Evolutionary conservation across 768 basidiomycete species (phyloP).

Genomic region (Amylocystis lapponica): DNA sequence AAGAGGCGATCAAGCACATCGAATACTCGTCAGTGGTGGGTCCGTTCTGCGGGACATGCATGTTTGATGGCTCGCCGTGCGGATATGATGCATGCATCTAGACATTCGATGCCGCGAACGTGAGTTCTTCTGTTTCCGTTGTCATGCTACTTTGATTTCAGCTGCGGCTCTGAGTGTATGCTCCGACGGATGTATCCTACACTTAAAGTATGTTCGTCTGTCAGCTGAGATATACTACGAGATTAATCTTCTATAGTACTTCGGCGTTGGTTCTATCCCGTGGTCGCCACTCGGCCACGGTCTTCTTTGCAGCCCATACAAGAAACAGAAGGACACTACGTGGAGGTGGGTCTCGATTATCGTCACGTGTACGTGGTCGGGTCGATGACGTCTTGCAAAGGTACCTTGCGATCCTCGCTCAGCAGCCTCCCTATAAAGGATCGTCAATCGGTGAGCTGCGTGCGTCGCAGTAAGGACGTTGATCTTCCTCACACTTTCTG

Average conservation of each 20-base stretch:
- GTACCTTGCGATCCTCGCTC: background rate
- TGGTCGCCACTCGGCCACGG: conserved; percentile 35
- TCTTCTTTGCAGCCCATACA: conserved; percentile 20
- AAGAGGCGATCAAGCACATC: conserved; percentile 5
- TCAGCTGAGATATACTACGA: background rate
- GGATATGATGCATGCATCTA: conserved; percentile 32
- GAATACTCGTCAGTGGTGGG: conserved; percentile 4
- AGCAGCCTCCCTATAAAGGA: background rate
- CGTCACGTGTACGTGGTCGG: conserved; percentile 12
- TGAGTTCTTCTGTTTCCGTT: conserved; percentile 2
- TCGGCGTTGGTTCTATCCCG: conserved; percentile 21
- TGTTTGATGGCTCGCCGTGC: background rate
- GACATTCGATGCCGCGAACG: conserved; percentile 28
- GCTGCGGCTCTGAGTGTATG: conserved; percentile 35
- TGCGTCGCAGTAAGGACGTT: background rate
- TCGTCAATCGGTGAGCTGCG: background rate
- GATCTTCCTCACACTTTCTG: background rate
- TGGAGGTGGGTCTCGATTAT: no score
- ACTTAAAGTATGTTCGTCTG: conserved; percentile 24
- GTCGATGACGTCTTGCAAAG: background rate
- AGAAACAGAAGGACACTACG: conserved; percentile 16
- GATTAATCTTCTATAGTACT: background rate
- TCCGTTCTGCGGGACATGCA: no score
- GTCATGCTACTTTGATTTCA: conserved; percentile 8
- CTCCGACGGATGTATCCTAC: conserved; percentile 50